Conservation (phyloP, 2,329 filamentous ascomycete genomes). For the Alternaria sp. region DNA sequence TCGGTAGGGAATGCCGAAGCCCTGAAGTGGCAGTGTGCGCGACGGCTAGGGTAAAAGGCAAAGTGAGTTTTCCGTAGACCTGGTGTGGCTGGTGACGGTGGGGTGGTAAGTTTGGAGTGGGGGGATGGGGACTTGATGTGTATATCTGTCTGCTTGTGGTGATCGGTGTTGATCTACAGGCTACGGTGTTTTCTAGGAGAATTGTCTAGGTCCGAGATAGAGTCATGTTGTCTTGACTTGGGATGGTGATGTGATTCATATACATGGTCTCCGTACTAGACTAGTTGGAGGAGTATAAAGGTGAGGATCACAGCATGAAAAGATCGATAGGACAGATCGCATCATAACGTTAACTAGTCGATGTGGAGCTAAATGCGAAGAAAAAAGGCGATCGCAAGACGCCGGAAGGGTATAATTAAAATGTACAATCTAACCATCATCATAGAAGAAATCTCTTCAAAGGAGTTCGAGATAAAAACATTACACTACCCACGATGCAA, state of each 20-base stretch:
- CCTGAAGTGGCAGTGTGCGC: background rate
- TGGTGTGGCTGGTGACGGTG: background rate
- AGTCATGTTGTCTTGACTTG: background rate
- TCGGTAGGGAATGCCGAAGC: background rate
- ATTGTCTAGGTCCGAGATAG: background rate
- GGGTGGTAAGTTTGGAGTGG: background rate
- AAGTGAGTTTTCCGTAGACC: background rate
- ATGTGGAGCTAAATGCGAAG: background rate
- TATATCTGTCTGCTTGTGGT: background rate
- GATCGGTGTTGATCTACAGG: background rate
- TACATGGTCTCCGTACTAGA: background rate
- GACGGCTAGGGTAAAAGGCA: background rate
- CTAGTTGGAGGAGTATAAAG: background rate
- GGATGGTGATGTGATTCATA: background rate
- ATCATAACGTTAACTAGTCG: background rate
- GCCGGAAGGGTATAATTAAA: background rate
- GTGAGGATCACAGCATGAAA: background rate
- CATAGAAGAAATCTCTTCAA: background rate
- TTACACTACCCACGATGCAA: slow-evolving; percentile 30
- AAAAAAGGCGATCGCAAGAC: background rate
- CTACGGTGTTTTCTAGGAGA: background rate
- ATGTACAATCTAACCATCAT: background rate
- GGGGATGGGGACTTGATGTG: background rate
- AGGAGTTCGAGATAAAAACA: background rate
- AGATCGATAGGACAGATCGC: background rate